phyloP scores from a whole-genome alignment of 2,329 filamentous ascomycete species.

The Pseudogymnoascus sp. region DNA sequence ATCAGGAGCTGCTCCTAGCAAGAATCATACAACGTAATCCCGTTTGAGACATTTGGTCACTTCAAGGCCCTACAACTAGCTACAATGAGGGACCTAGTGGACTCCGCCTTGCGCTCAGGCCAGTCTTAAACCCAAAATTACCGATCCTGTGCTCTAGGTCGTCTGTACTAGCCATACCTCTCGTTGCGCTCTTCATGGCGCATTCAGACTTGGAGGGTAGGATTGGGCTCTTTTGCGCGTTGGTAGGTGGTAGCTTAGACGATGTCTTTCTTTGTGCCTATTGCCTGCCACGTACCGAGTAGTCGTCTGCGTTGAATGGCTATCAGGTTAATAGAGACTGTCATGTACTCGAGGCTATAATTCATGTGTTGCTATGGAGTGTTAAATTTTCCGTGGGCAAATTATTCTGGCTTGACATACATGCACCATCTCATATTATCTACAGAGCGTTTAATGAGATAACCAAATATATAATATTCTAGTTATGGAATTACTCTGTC shows the following conservation, averaged over 20 bases:
- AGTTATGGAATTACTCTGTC: constrained; percentile 6
- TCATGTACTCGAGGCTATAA: background rate
- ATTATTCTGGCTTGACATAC: background rate
- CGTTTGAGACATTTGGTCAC: background rate
- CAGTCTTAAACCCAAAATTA: background rate
- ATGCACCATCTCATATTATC: background rate
- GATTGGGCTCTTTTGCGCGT: background rate
- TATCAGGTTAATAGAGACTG: background rate
- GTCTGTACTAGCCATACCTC: background rate
- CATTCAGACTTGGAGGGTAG: background rate
- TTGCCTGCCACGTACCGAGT: too few species aligned
- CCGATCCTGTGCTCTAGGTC: background rate
- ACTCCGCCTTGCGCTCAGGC: background rate
- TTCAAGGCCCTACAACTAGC: background rate
- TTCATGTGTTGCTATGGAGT: too few species aligned
- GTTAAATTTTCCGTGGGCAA: background rate
- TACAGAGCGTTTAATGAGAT: background rate
- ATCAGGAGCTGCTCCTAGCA: background rate
- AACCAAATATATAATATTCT: background rate
- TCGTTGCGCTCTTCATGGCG: background rate
- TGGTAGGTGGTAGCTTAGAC: too few species aligned
- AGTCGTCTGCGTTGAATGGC: background rate
- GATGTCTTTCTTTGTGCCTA: too few species aligned
- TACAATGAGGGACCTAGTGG: background rate
- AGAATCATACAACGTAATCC: too few species aligned